phyloP scores from a whole-genome alignment of 176 grass and related monocot species.

The Phragmites australis region DNA sequence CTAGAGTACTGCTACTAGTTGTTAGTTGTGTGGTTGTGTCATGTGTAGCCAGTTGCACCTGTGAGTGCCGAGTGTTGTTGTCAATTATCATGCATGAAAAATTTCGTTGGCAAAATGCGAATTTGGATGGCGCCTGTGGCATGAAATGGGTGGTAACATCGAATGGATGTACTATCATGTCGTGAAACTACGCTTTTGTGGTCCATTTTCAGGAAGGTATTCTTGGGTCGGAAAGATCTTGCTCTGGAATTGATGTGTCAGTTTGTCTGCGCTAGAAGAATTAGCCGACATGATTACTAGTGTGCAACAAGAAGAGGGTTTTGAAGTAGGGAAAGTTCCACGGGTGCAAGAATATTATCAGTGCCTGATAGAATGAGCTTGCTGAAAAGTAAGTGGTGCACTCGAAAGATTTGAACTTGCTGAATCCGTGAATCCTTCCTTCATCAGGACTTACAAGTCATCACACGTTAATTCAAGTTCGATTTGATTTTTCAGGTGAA shows the following conservation, averaged over 20 bases:
- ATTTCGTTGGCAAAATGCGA: background rate
- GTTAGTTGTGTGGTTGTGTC: background rate
- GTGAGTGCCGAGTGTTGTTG: background rate
- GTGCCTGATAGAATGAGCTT: no score
- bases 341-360: no score
- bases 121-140: background rate
- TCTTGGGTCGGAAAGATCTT: background rate
- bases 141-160: background rate
- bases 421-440: no score
- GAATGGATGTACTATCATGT: background rate
- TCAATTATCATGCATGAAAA: background rate
- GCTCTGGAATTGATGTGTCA: background rate
- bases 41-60: conserved; percentile 8
- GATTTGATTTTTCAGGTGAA: no score
- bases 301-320: no score
- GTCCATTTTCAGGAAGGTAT: background rate
- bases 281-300: no score
- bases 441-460: no score
- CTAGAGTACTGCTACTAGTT: background rate
- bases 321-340: no score
- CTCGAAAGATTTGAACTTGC: background rate
- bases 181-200: no score
- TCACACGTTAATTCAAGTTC: no score
- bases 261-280: background rate
- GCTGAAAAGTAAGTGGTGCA: background rate